These are phyloP conservation scores for Dictyostelium purpureum DNA, from an alignment of 78 protist species.

Conservation along the genomic window DNA sequence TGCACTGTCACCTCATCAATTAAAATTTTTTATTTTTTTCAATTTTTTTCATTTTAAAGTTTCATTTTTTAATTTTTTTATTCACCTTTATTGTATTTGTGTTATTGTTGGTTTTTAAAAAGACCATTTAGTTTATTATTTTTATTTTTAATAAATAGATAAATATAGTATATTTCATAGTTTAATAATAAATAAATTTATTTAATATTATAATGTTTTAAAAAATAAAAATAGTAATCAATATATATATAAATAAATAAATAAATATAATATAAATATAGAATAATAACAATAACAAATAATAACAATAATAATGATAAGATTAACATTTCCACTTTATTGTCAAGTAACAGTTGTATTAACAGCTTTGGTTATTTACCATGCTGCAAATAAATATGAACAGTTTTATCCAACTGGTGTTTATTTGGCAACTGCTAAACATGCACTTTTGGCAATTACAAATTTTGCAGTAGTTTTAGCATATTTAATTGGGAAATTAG, in stretches of 20 bases:
- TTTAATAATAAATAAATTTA: too few species aligned
- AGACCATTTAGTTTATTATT: too few species aligned
- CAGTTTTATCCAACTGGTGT: constrained; percentile 87
- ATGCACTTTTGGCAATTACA: constrained; percentile 26
- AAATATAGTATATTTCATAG: too few species aligned
- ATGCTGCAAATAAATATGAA: constrained; percentile 23
- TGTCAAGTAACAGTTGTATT: constrained; percentile 34
- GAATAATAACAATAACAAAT: neutral
- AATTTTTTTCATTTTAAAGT: too few species aligned
- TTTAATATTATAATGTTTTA: too few species aligned
- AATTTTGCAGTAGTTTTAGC: constrained; percentile 59
- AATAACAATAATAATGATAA: neutral
- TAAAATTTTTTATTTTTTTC: too few species aligned
- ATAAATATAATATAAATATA: neutral
- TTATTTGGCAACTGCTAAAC: constrained; percentile 59
- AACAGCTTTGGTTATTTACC: constrained; percentile 16
- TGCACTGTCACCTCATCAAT: too few species aligned
- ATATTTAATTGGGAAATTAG: constrained; percentile 31
- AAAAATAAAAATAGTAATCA: too few species aligned
- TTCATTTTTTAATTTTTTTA: too few species aligned
- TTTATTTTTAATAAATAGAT: too few species aligned
- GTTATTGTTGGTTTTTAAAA: neutral
- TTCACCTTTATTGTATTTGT: too few species aligned
- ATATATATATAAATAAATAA: neutral
- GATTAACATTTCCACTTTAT: constrained; percentile 50